Percentiles rank a stretch among this genome's conserved stretches.
phyloP scores from a whole-genome alignment of 164 flowering plant genomes.

The Umbilicus rupestris region DNA sequence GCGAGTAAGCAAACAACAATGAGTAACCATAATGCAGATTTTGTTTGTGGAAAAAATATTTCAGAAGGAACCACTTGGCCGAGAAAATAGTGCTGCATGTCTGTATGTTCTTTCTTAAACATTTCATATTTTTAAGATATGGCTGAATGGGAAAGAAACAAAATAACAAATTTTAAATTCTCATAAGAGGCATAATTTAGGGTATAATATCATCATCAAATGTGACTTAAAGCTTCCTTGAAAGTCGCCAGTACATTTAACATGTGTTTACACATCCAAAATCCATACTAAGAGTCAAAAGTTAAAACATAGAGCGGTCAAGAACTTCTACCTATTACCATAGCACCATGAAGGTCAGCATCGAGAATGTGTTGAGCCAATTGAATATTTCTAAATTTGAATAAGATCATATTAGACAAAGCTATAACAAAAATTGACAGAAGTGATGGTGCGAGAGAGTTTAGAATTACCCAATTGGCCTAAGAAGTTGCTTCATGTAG shows the following conservation, averaged over 20 bases:
- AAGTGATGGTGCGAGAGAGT: neutral
- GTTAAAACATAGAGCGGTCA: neutral
- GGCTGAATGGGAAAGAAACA: neutral
- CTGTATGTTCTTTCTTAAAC: too few species aligned
- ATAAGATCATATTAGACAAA: neutral
- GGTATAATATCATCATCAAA: neutral
- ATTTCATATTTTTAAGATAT: too few species aligned
- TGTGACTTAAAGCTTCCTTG: neutral
- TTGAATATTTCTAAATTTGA: conserved; percentile 39
- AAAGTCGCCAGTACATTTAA: too few species aligned
- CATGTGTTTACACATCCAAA: too few species aligned
- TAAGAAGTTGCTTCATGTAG: conserved; percentile 54
- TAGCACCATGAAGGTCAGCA: conserved; percentile 85
- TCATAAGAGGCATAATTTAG: neutral
- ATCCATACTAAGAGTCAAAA: neutral
- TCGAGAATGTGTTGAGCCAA: conserved; percentile 51
- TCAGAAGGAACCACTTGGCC: neutral
- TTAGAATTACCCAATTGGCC: conserved; percentile 44
- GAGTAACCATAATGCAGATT: neutral
- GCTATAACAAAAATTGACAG: neutral
- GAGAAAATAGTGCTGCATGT: too few species aligned
- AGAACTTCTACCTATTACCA: conserved; percentile 39
- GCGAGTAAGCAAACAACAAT: conserved; percentile 15
- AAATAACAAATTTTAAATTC: neutral
- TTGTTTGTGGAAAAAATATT: neutral